phyloP scores from a whole-genome alignment of 1,139 yeast genomes.

The Saccharomyces hybrid region DNA sequence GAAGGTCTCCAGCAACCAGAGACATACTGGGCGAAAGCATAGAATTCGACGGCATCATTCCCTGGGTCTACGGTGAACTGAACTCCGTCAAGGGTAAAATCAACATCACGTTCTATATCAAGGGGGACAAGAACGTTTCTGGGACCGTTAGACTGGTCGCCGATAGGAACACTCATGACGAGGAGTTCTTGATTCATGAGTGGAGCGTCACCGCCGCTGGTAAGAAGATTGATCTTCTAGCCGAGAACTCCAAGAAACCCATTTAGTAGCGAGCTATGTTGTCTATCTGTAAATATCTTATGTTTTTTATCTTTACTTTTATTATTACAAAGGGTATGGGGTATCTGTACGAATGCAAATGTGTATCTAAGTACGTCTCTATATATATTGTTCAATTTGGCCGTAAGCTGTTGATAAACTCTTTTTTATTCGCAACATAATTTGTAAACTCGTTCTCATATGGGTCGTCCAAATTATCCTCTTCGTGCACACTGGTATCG shows the following conservation, averaged over 20 bases:
- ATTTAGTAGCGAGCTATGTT: not conserved
- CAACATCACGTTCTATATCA: conserved; percentile 61
- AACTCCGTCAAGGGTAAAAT: conserved; percentile 78
- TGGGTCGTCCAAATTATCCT: conserved; percentile 31
- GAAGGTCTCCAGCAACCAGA: conserved; percentile 67
- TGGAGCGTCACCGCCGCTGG: conserved; percentile 48
- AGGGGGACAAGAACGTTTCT: conserved; percentile 48
- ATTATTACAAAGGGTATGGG: not conserved
- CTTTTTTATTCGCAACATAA: conserved; percentile 34
- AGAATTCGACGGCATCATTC: conserved; percentile 60
- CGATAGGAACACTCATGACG: conserved; percentile 45
- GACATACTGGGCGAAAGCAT: conserved; percentile 67
- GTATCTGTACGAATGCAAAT: not conserved
- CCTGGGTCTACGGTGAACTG: conserved; percentile 84
- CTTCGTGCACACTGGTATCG: not conserved
- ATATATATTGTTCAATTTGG: conserved; percentile 22
- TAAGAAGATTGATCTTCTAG: conserved; percentile 43
- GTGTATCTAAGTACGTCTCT: not conserved
- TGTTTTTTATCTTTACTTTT: not conserved
- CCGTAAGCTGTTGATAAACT: conserved; percentile 34
- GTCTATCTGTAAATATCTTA: not conserved
- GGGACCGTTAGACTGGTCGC: conserved; percentile 56
- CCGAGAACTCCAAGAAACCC: conserved; percentile 33
- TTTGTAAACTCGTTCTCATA: conserved; percentile 38
- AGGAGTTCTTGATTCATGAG: conserved; percentile 53